Base-by-base conservation (phyloP, 1,284 basidiomycete genomes). In the Takashimella koratensis region DNA sequence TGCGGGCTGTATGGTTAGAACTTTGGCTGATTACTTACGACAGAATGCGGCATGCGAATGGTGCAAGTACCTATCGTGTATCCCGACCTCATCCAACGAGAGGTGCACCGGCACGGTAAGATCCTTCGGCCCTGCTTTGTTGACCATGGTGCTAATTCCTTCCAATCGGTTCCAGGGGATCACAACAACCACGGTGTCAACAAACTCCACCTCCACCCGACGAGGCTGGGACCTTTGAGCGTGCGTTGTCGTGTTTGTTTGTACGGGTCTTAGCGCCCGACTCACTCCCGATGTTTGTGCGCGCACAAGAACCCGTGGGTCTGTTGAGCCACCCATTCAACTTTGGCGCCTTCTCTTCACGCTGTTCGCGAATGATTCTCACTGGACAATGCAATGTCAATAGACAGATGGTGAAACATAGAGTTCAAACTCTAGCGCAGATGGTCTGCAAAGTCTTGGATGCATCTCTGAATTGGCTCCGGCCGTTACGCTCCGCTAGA, bases 61-160 rank as follows among this genome's bases (percentile, higher is more conserved):
- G 75, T 98, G 95, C 70, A 83, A 90, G 49, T 95, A 90, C 74
- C 75, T 95, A 3, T 90, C 87, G 1, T 95, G 92, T 65, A 85
- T 91, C 69, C 91, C 92, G 1, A 86, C 85, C 3, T 75, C 78
- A 39, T 76, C 83, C 2, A 94, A 94, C 66, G 84, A 89, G 63
- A 78, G 86, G 57, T 93, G 90, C 66, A 77, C 86, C 78, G 90
- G 88, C 3, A 72, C 72, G 2, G 73, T 73, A 47, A 65, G 68
- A 4, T 42, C 39, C 42, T 13, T 30, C 41, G 10, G 41, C 25
- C 30, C 27, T 44, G 11, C 2, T 6, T n/a, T 48, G 46, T n/a
- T 23, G 23, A 8, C 8, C 19, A 19, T 22, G 20, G 11, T 25
- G 12, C 10, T 46, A 22, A 46, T 10, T 25, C 13, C 19, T 58